Percentiles rank a stretch among this genome's conserved stretches.
Conservation (phyloP, 2,329 filamentous ascomycete species). For the Xylariomycetidae sp. region DNA sequence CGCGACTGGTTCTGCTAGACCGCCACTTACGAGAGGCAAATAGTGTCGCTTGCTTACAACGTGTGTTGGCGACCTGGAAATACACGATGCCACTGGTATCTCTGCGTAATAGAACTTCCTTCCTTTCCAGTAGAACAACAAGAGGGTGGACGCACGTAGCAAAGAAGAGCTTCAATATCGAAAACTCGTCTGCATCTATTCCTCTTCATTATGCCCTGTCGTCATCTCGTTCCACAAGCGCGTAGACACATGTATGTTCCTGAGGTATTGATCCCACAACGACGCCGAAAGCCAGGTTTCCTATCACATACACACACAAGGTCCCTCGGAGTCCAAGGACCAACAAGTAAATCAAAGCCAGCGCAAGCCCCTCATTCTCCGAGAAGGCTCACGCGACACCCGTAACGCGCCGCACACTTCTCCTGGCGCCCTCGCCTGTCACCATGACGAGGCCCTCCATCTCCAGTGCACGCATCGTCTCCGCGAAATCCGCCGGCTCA, state of each 20-base stretch:
- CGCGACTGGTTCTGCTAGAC: too few species aligned
- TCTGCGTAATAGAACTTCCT: neutral
- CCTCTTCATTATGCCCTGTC: conserved; percentile 1
- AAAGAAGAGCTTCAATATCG: neutral
- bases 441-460: conserved; percentile 78
- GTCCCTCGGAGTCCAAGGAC: neutral
- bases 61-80: too few species aligned
- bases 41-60: too few species aligned
- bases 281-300: too few species aligned
- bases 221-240: conserved; percentile 10
- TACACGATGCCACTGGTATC: too few species aligned
- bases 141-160: too few species aligned
- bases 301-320: too few species aligned
- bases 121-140: too few species aligned
- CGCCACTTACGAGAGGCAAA: too few species aligned
- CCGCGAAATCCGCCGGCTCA: conserved; percentile 74
- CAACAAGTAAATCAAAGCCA: neutral
- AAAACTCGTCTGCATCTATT: neutral
- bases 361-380: neutral
- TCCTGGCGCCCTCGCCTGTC: conserved; percentile 76
- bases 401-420: conserved; percentile 71
- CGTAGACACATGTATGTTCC: too few species aligned
- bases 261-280: too few species aligned
- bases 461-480: conserved; percentile 74
- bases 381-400: conserved; percentile 30